Evolutionary conservation across 768 basidiomycete genomes (phyloP).

Genomic region (Trametes villosa): DNA sequence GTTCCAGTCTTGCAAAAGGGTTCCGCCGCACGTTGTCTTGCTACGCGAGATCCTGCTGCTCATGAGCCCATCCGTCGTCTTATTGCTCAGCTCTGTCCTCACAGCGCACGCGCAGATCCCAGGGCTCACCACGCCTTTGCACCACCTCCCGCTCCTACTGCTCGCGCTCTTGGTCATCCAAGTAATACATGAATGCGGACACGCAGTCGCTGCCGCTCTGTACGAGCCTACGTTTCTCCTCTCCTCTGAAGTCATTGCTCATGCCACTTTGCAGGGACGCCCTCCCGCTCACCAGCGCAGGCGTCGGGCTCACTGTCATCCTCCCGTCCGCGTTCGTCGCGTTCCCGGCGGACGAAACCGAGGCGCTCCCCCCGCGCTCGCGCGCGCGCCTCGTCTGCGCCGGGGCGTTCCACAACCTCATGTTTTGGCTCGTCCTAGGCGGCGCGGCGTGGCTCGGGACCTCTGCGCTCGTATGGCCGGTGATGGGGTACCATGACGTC

Average conservation of each 20-base stretch:
- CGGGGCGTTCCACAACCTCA: constrained; percentile 80
- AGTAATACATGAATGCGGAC: constrained; percentile 55
- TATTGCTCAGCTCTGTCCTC: background rate
- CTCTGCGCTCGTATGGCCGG: constrained; percentile 16
- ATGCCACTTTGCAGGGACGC: constrained; percentile 64
- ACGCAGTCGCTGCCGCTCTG: constrained; percentile 77
- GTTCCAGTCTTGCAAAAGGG: background rate
- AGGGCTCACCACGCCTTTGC: constrained; percentile 78
- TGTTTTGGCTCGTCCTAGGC: constrained; percentile 56
- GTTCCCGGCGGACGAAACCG: constrained; percentile 47
- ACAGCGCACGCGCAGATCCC: constrained; percentile 59
- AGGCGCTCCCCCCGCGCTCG: constrained; percentile 33
- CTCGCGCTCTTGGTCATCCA: constrained; percentile 10
- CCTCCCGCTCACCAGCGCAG: constrained; percentile 63
- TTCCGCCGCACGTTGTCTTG: background rate
- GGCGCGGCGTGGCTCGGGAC: constrained; percentile 37
- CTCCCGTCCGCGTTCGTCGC: constrained; percentile 79
- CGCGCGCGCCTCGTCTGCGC: constrained; percentile 69
- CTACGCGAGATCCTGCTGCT: too few relatives aligned
- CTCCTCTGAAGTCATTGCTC: too few relatives aligned
- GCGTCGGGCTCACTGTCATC: constrained; percentile 62
- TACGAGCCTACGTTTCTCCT: too few relatives aligned
- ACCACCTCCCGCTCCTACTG: constrained; percentile 59
- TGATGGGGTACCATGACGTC: constrained; percentile 57
- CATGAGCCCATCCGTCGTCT: too few relatives aligned